Percentiles rank a stretch among this genome's conserved stretches.
phyloP scores from a whole-genome alignment of 106 monocot genomes.

The Dendrobium officinale region DNA sequence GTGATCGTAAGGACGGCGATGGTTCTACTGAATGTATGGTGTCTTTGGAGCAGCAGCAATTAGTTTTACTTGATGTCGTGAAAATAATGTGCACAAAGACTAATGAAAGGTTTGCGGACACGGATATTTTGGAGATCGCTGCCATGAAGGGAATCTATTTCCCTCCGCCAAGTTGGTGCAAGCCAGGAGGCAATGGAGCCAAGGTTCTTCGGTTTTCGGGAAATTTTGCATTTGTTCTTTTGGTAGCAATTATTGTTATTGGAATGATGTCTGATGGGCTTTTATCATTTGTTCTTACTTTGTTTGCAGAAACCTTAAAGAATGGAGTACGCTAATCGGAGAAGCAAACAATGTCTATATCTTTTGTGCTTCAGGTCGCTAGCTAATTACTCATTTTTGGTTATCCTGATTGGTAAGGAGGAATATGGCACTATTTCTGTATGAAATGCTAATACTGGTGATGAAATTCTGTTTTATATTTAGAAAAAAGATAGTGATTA shows the following conservation, averaged over 20 bases:
- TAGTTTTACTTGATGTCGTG: background rate
- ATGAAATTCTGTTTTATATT: background rate
- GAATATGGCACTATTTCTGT: background rate
- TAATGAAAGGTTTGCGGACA: background rate
- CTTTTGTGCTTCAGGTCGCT: background rate
- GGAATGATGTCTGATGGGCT: background rate
- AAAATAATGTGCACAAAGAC: background rate
- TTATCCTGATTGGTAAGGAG: background rate
- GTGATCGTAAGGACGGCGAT: background rate
- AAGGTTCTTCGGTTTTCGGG: background rate
- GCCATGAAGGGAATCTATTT: constrained; percentile 6
- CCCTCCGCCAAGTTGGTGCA: constrained; percentile 2
- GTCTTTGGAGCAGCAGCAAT: background rate
- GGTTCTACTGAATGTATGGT: background rate
- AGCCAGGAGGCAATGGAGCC: background rate
- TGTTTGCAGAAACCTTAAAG: background rate
- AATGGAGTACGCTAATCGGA: background rate
- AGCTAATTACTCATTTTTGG: background rate
- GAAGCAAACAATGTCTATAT: background rate
- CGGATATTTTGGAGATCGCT: constrained; percentile 6
- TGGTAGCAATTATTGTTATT: background rate
- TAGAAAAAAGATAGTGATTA: background rate
- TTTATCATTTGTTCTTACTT: background rate
- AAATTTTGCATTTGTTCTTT: background rate
- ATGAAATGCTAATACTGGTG: background rate